Conservation (phyloP, 1,139 yeast species). For the Hemisphaericaspora subhashii region DNA sequence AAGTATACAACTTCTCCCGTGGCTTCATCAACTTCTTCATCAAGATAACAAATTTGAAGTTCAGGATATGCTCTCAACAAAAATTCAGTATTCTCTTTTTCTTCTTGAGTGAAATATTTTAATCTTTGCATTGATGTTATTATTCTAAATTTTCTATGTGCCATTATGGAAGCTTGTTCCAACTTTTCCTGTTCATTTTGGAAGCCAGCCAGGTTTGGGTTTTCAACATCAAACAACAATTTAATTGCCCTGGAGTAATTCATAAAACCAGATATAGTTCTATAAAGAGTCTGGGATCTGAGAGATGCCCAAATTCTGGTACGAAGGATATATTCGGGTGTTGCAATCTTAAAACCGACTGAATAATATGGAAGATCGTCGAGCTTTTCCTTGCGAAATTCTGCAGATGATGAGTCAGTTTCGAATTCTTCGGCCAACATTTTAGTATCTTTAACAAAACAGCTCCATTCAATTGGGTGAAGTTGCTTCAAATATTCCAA, state of each 20-base stretch:
- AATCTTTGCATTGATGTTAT: conserved; percentile 46
- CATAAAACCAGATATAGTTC: conserved; percentile 60
- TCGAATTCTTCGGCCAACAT: conserved; percentile 48
- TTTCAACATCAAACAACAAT: conserved; percentile 47
- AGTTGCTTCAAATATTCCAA: conserved; percentile 52
- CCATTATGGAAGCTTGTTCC: conserved; percentile 38
- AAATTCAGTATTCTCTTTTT: conserved; percentile 37
- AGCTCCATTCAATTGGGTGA: conserved; percentile 52
- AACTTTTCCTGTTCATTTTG: conserved; percentile 27
- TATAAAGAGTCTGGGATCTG: conserved; percentile 53
- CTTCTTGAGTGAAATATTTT: conserved; percentile 34
- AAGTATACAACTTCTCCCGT: conserved; percentile 28
- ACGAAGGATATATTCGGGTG: conserved; percentile 53
- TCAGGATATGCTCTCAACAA: conserved; percentile 46
- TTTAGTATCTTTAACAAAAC: conserved; percentile 52
- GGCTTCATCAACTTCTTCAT: conserved; percentile 30
- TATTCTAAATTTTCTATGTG: conserved; percentile 50
- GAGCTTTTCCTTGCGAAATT: conserved; percentile 18
- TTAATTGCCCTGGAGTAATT: conserved; percentile 55
- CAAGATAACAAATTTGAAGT: conserved; percentile 44
- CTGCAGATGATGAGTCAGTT: conserved; percentile 27
- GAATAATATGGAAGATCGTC: conserved; percentile 48
- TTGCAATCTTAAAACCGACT: conserved; percentile 53
- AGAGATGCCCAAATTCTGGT: conserved; percentile 61
- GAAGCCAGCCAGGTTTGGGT: conserved; percentile 19